Evolutionary conservation across 164 flowering plant genomes (phyloP).

Genomic region (Pachysandra terminalis): DNA sequence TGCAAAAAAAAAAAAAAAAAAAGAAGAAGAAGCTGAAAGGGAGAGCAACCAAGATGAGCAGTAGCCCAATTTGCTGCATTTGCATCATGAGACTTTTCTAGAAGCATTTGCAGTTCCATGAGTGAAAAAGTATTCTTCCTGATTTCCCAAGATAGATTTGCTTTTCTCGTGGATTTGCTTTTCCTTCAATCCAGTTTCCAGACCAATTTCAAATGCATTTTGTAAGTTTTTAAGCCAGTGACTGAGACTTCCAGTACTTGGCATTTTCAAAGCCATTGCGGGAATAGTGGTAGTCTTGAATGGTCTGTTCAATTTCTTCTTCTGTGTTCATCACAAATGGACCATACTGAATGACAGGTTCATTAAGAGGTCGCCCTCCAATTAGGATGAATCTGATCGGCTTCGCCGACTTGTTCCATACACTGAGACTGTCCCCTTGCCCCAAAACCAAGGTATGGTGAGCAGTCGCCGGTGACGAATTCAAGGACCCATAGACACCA

Average conservation of each 20-base stretch:
- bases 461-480: slow-evolving; percentile 40
- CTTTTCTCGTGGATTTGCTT: no score
- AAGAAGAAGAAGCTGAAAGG: no score
- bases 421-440: slow-evolving; percentile 66
- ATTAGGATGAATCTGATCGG: slow-evolving; percentile 61
- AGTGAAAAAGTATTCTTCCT: neutral
- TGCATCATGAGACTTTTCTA: no score
- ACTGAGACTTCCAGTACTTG: slow-evolving; percentile 64
- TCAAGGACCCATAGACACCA: slow-evolving; percentile 50
- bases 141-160: neutral
- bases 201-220: no score
- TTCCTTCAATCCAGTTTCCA: no score
- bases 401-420: slow-evolving; percentile 62
- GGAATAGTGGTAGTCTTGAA: slow-evolving; percentile 57
- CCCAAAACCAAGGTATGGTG: slow-evolving; percentile 69
- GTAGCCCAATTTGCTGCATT: neutral
- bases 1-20: no score
- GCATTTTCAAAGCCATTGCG: slow-evolving; percentile 80
- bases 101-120: no score
- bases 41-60: neutral
- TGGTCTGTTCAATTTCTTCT: slow-evolving; percentile 67
- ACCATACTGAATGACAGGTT: slow-evolving; percentile 42
- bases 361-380: slow-evolving; percentile 60
- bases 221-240: neutral
- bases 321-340: slow-evolving; percentile 97